Evolutionary conservation across 768 basidiomycete species (phyloP).

Genomic region (Floccularia luteovirens): DNA sequence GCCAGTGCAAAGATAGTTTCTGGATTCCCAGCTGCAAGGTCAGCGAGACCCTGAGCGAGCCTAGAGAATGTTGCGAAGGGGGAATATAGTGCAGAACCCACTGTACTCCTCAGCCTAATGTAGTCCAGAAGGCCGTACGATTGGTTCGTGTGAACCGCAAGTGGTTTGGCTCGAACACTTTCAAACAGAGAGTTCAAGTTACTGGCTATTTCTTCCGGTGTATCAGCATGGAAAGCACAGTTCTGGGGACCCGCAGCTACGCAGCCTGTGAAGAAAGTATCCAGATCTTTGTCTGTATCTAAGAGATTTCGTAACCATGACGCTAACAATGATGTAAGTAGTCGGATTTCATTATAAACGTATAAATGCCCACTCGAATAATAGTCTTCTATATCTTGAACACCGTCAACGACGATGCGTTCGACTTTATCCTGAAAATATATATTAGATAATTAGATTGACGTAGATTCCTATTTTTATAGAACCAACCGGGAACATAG

Average conservation of each 20-base stretch:
- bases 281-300: conserved; percentile 27
- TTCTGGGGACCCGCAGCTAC: conserved; percentile 23
- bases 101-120: conserved; percentile 13
- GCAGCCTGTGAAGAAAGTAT: conserved; percentile 27
- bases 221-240: conserved; percentile 31
- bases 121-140: conserved; percentile 32
- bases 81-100: conserved; percentile 25
- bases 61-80: conserved; percentile 24
- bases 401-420: conserved; percentile 28
- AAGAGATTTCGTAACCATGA: conserved; percentile 24
- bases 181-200: conserved; percentile 27
- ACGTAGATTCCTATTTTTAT: background rate
- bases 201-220: conserved; percentile 19
- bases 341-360: background rate
- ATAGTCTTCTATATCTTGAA: conserved; percentile 30
- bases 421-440: conserved; percentile 26
- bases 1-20: conserved; percentile 14
- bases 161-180: conserved; percentile 18
- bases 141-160: conserved; percentile 20
- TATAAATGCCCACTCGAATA: conserved; percentile 18
- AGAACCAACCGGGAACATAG: conserved; percentile 17
- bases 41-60: conserved; percentile 26
- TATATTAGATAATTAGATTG: background rate
- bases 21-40: conserved; percentile 23
- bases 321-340: conserved; percentile 11